Evolutionary conservation across 164 flowering plant species (phyloP), one percentile per base, ranked within the genome.

Genomic region (Euptelea pleiosperma): DNA sequence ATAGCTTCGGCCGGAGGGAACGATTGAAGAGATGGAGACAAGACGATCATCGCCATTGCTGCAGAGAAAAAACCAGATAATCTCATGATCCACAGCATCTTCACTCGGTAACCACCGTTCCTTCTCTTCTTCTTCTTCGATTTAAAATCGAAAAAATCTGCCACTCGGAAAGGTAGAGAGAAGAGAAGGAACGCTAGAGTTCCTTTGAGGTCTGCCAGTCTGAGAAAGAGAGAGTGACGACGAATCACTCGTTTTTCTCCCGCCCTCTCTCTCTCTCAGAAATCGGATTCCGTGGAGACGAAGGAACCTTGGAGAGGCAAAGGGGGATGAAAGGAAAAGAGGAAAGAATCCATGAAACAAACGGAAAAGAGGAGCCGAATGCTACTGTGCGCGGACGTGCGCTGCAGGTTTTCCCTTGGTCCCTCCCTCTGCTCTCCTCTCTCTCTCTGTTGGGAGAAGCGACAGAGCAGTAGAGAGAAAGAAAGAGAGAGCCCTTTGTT

Each of bases 1-100:
- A 75, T 79, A 31, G 85, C 87, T 56, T 77, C 87, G 2, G 89
- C 89, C 0, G 89, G 89, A 5, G 79, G 90, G 28, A 78, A 76
- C 0, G 90, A 82, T 46, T 81, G 84, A 0, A 80, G 63, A 6
- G 87, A 82, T 3, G 85, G 86, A 1, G 82, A 77, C 4, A 85
- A 53, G 6, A 82, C 71, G 37, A 83, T 68, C 76, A 77, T 57
- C 5, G 75, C 62, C 79, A 78, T 69, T 30, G 76, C 79, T 7
- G 75, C 80, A 0, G 80, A 78, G 66, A 82, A 57, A 18, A 76
- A 69, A 0, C 83, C 80, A 0, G 83, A 82, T 37, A 80, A 65
- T 48, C 72, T 57, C 72, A 71, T 60, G 8, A 81, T 40, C 85
- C 84, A 81, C 0, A 70, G 68, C 85, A 83, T 83, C 62, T 56